phyloP scores from a whole-genome alignment of 352 stramenopile species.

The Elongisporangium anandrum region DNA sequence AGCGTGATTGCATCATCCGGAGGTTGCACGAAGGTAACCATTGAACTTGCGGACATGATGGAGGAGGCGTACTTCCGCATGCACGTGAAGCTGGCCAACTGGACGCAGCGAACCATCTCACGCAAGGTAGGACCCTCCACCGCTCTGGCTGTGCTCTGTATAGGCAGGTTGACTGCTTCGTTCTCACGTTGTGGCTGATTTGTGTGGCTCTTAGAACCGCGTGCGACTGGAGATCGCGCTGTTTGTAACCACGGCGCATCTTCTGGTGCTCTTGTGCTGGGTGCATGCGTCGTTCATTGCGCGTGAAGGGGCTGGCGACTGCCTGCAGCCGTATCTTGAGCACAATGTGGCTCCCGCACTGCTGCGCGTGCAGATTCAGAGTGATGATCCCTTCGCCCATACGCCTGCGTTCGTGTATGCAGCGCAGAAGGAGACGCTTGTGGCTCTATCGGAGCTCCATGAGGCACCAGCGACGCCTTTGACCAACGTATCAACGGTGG shows the following conservation, averaged over 20 bases:
- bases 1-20: not conserved
- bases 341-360: conserved; percentile 7
- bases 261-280: conserved; percentile 41
- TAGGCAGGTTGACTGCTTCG: too few relatives aligned
- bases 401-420: conserved; percentile 59
- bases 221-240: conserved; percentile 49
- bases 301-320: conserved; percentile 16
- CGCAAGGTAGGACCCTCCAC: conserved; percentile 45
- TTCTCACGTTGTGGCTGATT: not conserved
- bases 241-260: conserved; percentile 50
- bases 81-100: conserved; percentile 56
- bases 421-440: conserved; percentile 42
- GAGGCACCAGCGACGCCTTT: conserved; percentile 17
- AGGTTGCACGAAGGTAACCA: not conserved
- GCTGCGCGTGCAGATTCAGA: conserved; percentile 32
- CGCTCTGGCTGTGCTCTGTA: too few relatives aligned
- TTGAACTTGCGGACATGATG: conserved; percentile 10
- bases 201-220: conserved; percentile 26
- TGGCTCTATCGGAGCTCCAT: conserved; percentile 53
- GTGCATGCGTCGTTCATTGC: conserved; percentile 58
- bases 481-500: conserved; percentile 25
- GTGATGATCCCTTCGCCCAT: not conserved
- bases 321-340: conserved; percentile 28
- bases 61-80: conserved; percentile 75
- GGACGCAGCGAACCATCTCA: conserved; percentile 31